Conservation (phyloP, 2,329 filamentous ascomycete genomes). For the Colletotrichum plurivorum region DNA sequence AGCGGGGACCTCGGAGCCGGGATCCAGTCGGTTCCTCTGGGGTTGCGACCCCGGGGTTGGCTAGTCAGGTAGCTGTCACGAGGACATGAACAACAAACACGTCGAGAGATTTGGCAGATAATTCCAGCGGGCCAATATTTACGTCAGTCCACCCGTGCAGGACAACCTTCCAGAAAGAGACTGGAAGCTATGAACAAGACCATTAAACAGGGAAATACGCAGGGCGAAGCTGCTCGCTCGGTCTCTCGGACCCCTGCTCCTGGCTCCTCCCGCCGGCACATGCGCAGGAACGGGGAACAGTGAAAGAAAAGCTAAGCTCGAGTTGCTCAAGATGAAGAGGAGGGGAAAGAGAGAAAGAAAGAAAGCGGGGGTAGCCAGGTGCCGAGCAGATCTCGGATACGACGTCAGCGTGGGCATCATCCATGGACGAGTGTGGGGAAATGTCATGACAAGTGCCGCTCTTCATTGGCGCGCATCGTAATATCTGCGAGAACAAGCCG, state of each 20-base stretch:
- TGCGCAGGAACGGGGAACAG: constrained; percentile 1
- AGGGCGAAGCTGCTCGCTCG: constrained; percentile 12
- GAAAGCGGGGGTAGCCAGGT: constrained; percentile 17
- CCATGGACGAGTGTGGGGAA: constrained; percentile 9
- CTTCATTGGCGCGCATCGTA: constrained; percentile 31
- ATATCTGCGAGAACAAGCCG: not conserved
- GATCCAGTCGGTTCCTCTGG: not conserved
- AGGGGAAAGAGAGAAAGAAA: constrained; percentile 8
- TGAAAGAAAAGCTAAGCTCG: not conserved
- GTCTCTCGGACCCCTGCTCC: not conserved
- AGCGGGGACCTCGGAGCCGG: constrained; percentile 27
- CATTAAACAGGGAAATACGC: not conserved
- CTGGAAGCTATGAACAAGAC: not conserved
- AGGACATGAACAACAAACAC: not conserved
- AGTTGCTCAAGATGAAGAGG: constrained; percentile 15
- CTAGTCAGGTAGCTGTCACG: constrained; percentile 8
- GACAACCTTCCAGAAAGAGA: not conserved
- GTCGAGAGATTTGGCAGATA: no score
- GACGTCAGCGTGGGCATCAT: constrained; percentile 13
- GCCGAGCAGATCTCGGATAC: constrained; percentile 29
- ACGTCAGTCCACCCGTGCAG: not conserved
- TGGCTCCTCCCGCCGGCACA: not conserved
- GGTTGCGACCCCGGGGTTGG: not conserved
- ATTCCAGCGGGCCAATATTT: no score
- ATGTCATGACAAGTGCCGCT: not conserved